Evolutionary conservation across 192 early-diverging fungal species (phyloP).

Genomic region (Backusella westeae): DNA sequence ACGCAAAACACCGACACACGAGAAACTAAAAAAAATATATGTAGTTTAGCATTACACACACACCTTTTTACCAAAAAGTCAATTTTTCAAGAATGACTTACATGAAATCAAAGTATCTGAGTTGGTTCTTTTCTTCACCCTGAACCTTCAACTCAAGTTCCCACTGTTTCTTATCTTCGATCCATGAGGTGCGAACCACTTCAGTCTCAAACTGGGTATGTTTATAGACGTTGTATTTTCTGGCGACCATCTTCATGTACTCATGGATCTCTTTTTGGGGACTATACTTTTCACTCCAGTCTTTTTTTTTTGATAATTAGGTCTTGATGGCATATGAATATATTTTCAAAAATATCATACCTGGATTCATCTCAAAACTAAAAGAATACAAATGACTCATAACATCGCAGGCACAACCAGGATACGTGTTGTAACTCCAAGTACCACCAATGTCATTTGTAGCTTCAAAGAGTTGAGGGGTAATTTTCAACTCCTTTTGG

Average conservation of each 20-base stretch:
- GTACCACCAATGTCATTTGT: slow-evolving; percentile 49
- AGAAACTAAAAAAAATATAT: slow-evolving; percentile 26
- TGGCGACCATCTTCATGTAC: slow-evolving; percentile 33
- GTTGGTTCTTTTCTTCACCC: not conserved
- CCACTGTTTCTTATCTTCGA: slow-evolving; percentile 38
- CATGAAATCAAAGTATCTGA: slow-evolving; percentile 23
- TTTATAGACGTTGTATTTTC: slow-evolving; percentile 37
- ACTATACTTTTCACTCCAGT: slow-evolving; percentile 37
- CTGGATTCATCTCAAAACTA: slow-evolving; percentile 41
- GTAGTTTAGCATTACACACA: not conserved
- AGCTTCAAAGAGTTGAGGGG: slow-evolving; percentile 43
- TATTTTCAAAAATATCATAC: not conserved
- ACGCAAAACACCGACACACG: slow-evolving; percentile 47
- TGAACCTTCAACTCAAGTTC: slow-evolving; percentile 13
- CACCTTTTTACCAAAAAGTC: not conserved
- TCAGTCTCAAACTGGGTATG: slow-evolving; percentile 41
- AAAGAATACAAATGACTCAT: slow-evolving; percentile 39
- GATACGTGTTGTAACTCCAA: slow-evolving; percentile 47
- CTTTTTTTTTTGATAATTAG: not conserved
- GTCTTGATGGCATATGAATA: not conserved
- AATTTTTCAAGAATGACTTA: slow-evolving; percentile 9
- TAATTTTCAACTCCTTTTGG: slow-evolving; percentile 42
- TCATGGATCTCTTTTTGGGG: slow-evolving; percentile 41
- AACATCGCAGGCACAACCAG: slow-evolving; percentile 46
- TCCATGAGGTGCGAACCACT: slow-evolving; percentile 33